Conservation (phyloP, 1,284 basidiomycete genomes). For the Somion occarium region DNA sequence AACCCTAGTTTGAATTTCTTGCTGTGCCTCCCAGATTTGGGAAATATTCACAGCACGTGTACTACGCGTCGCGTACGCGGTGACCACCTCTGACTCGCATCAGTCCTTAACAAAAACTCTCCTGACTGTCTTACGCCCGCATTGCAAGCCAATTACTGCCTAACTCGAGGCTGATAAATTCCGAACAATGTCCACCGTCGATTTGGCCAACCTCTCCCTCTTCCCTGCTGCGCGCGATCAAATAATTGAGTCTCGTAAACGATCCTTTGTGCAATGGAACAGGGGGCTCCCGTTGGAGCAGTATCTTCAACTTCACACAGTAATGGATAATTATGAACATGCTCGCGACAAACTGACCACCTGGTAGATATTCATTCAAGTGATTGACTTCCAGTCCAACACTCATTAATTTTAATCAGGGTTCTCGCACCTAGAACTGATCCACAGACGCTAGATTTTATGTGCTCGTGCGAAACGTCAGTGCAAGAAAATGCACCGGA, state of each 20-base stretch:
- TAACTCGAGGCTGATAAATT: too few species aligned
- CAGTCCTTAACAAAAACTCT: too few species aligned
- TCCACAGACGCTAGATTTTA: constrained; percentile 35
- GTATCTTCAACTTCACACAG: constrained; percentile 30
- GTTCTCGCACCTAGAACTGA: constrained; percentile 37
- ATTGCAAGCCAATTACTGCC: too few species aligned
- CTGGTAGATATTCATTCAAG: constrained; percentile 26
- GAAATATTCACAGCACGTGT: not conserved
- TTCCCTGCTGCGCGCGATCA: constrained; percentile 30
- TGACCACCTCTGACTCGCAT: too few species aligned
- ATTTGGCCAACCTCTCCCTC: constrained; percentile 17
- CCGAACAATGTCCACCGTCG: not conserved
- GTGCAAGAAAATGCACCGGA: constrained; percentile 10
- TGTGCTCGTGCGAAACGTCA: constrained; percentile 44
- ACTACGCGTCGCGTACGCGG: not conserved
- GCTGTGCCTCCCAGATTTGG: not conserved
- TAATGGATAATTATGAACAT: constrained; percentile 33
- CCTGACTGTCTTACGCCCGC: too few species aligned
- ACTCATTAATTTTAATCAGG: constrained; percentile 25
- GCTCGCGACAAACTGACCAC: constrained; percentile 30
- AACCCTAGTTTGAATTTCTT: not conserved
- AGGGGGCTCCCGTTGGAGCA: constrained; percentile 29
- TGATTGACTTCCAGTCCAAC: not conserved
- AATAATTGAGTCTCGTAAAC: constrained; percentile 28
- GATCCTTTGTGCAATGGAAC: constrained; percentile 32